Conservation (phyloP, 352 stramenopile species). For the Discostella stelligera region DNA sequence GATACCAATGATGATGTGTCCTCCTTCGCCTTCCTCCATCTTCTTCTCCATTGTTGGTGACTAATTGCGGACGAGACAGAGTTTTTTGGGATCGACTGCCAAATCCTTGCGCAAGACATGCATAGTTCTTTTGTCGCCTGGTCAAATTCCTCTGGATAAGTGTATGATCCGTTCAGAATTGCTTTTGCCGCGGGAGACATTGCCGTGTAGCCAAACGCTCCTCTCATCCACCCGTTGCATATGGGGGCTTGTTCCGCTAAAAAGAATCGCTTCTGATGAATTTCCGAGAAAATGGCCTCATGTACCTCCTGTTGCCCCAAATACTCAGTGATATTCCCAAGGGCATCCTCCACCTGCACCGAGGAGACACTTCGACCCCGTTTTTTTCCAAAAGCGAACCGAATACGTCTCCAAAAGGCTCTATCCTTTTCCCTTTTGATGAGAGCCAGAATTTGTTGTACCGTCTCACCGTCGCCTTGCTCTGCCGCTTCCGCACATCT, state of each 20-base stretch:
- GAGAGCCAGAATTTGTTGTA: slow-evolving; percentile 1
- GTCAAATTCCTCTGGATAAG: background rate
- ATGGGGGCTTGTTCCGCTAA: background rate
- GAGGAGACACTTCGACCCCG: background rate
- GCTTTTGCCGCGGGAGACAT: background rate
- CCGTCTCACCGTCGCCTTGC: background rate
- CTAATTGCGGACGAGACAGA: background rate
- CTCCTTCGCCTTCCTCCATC: background rate
- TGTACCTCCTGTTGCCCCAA: background rate
- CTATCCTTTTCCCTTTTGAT: slow-evolving; percentile 17
- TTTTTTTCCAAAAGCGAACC: background rate
- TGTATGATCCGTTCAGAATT: background rate
- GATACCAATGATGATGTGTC: background rate
- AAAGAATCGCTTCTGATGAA: background rate
- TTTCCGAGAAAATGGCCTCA: background rate
- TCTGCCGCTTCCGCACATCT: background rate
- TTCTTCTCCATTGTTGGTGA: background rate
- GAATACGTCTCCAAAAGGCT: slow-evolving; percentile 8
- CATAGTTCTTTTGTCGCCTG: background rate
- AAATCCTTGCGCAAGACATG: background rate
- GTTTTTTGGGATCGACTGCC: background rate
- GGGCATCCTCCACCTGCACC: background rate
- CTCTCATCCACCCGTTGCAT: background rate
- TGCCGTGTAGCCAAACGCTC: slow-evolving; percentile 2
- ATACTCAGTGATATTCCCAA: background rate